Evolutionary conservation across 2,329 filamentous ascomycete genomes (phyloP), one percentile per base, ranked within the genome.

Genomic region (Chrysoporthe cubensis): DNA sequence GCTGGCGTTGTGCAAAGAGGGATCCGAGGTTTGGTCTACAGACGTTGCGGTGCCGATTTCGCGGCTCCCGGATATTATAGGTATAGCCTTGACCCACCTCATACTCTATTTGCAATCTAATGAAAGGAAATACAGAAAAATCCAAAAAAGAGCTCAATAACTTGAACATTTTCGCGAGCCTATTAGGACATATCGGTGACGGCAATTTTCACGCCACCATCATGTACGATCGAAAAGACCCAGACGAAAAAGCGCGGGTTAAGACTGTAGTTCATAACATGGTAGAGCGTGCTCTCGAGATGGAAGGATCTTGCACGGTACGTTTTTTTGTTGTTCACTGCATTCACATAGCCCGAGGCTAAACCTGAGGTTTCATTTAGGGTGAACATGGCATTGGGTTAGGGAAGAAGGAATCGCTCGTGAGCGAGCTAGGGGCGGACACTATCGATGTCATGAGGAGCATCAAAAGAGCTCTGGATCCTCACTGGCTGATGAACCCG

Each of bases 41-140:
- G 92, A 95, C 75, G 91, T 94, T 21, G 91, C 91, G 0, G 92
- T 94, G 0, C 91, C 91, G 0, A 88, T 94, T 60, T 91, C 88
- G 18, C 82, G 84, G 48, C 79, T 95, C 70, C 87, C 91, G 1
- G 87, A 91, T 71, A 90, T 94, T 64, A 91, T 94, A 61, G 78
- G 88, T 70, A 82, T 87, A 60, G n/a, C n/a, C n/a, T n/a, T n/a
- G n/a, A n/a, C n/a, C n/a, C n/a, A n/a, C n/a, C n/a, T n/a, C n/a
- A n/a, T n/a, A n/a, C n/a, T n/a, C n/a, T n/a, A n/a, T n/a, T n/a
- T n/a, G n/a, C n/a, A n/a, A n/a, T n/a, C n/a, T n/a, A n/a, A n/a
- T n/a, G n/a, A n/a, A n/a, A n/a, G n/a, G n/a, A n/a, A n/a, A n/a
- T n/a, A n/a, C n/a, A n/a, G n/a, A n/a, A n/a, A n/a, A n/a, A n/a